Evolutionary conservation across 2,329 filamentous ascomycete species (phyloP).

Genomic region (Neofusicoccum ribis): DNA sequence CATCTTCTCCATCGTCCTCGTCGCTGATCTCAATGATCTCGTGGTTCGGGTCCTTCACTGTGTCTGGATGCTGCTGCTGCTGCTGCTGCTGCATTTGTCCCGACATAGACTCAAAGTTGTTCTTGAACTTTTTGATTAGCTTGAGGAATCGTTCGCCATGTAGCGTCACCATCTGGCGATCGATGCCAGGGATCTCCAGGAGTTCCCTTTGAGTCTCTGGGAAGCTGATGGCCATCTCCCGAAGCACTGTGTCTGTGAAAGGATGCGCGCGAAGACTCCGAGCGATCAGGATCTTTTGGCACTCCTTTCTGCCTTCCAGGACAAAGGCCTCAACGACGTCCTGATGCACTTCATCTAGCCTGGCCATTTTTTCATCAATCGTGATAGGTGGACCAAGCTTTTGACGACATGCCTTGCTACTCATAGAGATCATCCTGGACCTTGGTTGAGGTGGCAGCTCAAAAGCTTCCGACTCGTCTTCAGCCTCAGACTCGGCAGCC

Average conservation of each 20-base stretch:
- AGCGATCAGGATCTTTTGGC: slow-evolving; percentile 62
- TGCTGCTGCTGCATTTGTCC: slow-evolving; percentile 29
- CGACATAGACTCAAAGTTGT: slow-evolving; percentile 35
- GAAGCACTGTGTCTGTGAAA: slow-evolving; percentile 69
- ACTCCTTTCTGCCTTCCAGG: slow-evolving; percentile 58
- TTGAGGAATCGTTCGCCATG: slow-evolving; percentile 64
- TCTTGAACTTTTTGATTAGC: slow-evolving; percentile 53
- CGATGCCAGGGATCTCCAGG: slow-evolving; percentile 63
- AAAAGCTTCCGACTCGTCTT: slow-evolving; percentile 49
- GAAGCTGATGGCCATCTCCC: slow-evolving; percentile 72
- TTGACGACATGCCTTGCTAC: slow-evolving; percentile 25
- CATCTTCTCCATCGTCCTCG: slow-evolving; percentile 34
- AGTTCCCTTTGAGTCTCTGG: slow-evolving; percentile 64
- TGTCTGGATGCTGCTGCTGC: slow-evolving; percentile 22
- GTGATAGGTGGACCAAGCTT: slow-evolving; percentile 60
- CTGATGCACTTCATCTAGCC: slow-evolving; percentile 60
- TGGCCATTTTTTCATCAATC: slow-evolving; percentile 54
- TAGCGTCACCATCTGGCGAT: slow-evolving; percentile 60
- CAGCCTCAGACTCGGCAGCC: slow-evolving; percentile 42
- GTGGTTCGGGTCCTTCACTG: slow-evolving; percentile 49
- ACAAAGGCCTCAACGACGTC: slow-evolving; percentile 68
- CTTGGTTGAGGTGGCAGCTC: slow-evolving; percentile 35
- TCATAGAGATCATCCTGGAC: slow-evolving; percentile 20
- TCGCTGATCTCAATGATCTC: slow-evolving; percentile 27
- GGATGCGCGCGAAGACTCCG: slow-evolving; percentile 58